A percentile compares a stretch with the other conserved stretches of the same genome.
phyloP scores from a whole-genome alignment of 495 filamentous ascomycete species.

The Talaromyces wortmannii region DNA sequence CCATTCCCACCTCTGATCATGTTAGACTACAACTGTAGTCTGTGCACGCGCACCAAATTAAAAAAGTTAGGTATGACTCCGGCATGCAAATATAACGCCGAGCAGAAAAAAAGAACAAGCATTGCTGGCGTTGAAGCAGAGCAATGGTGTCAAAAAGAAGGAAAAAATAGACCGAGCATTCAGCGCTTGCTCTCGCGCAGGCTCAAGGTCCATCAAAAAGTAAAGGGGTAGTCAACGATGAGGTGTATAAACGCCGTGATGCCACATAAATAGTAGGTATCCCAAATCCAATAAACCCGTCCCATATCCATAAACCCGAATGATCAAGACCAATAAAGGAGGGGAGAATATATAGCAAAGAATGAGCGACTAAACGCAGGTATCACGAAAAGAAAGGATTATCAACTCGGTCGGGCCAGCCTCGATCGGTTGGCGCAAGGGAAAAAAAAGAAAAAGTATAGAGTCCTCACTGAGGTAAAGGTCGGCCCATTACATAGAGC shows the following conservation, averaged over 20 bases:
- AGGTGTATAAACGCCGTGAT: background rate
- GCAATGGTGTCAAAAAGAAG: background rate
- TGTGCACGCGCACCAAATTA: background rate
- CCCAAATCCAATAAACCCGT: background rate
- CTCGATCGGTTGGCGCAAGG: background rate
- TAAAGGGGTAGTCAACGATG: background rate
- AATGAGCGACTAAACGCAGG: background rate
- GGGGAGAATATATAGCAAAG: background rate
- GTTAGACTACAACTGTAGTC: background rate
- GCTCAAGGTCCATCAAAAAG: slow-evolving; percentile 3
- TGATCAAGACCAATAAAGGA: background rate
- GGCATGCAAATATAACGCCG: background rate
- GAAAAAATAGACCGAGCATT: slow-evolving; percentile 6
- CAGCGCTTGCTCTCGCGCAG: slow-evolving; percentile 7
- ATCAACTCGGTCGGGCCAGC: slow-evolving; percentile 11
- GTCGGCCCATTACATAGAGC: slow-evolving; percentile 64
- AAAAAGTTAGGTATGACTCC: background rate
- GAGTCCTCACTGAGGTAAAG: background rate
- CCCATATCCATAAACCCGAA: slow-evolving; percentile 1
- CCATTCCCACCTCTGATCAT: background rate
- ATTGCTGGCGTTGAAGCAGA: background rate
- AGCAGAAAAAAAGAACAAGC: background rate
- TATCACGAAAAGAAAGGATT: slow-evolving; percentile 8
- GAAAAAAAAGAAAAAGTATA: background rate
- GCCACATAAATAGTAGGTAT: background rate